Conservation (phyloP, 2,329 filamentous ascomycete species). For the Tolypocladium pustulatum region DNA sequence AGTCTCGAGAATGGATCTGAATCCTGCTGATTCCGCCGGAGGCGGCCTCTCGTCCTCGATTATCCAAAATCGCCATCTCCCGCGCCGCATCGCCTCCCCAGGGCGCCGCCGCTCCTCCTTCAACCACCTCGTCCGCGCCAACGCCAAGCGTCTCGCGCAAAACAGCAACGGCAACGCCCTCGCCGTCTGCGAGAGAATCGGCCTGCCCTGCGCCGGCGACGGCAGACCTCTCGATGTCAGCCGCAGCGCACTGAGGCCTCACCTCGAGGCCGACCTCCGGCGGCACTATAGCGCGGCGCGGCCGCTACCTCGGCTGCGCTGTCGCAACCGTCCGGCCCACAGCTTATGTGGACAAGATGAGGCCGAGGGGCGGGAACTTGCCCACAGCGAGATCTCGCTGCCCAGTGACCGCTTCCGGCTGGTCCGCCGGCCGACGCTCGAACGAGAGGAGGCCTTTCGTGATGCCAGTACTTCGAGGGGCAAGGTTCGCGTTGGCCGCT, state of each 20-base stretch:
- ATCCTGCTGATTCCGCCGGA: neutral
- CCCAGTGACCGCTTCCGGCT: constrained; percentile 24
- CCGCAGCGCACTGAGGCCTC: constrained; percentile 1
- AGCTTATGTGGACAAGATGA: constrained; percentile 6
- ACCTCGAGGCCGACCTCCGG: constrained; percentile 5
- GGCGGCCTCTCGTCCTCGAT: neutral
- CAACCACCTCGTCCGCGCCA: constrained; percentile 20
- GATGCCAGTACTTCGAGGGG: constrained; percentile 26
- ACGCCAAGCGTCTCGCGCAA: constrained; percentile 19
- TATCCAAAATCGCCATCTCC: constrained; percentile 2
- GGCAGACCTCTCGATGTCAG: neutral
- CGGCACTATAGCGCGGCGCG: neutral
- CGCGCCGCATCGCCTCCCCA: constrained; percentile 2
- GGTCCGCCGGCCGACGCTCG: constrained; percentile 28
- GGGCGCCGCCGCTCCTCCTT: constrained; percentile 10
- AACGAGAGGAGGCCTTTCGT: constrained; percentile 36
- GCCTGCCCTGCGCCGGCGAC: constrained; percentile 6
- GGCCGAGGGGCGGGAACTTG: constrained; percentile 24
- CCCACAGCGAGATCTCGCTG: constrained; percentile 21
- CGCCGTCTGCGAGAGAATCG: constrained; percentile 2
- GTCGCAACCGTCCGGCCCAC: neutral
- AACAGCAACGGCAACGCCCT: constrained; percentile 2
- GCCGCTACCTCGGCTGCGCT: constrained; percentile 1
- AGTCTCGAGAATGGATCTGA: neutral
- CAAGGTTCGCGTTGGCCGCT: constrained; percentile 14